Base-by-base conservation (phyloP, 306 rosid genomes). In the Ormosia semicastrata region DNA sequence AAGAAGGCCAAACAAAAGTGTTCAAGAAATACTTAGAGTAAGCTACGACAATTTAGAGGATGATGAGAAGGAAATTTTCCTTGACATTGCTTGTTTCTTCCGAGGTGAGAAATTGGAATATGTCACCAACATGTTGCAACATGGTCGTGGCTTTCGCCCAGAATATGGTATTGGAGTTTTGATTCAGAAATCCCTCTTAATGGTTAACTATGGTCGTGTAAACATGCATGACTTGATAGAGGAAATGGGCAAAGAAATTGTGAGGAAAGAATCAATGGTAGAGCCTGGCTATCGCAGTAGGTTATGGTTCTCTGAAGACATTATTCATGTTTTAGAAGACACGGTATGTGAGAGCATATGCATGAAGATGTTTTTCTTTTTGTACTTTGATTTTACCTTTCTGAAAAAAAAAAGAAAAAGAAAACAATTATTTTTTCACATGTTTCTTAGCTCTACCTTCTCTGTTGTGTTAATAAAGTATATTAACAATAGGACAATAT, bases 61-160 rank as follows among this genome's bases (percentile, higher is more conserved):
- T 7, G 11, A 33, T 1, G 73, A 59, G 17, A 80, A 24, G 62
- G 56, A 60, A 50, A 58, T 80, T 18, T 80, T 80, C 30, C 79
- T 80, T 4, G 84, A 80, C 66, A 72, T 72, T 66, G 82, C 75
- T 24, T 77, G 81, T 24, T 78, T 78, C 75, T 78, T 66, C 15
- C 75, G 6, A 24, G 24, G 5, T 59, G 29, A 8, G 8, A 36
- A 8, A 40, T 46, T 69, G 39, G 57, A 69, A 7, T 39, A 71
- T 49, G 66, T 58, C 18, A 62, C n/a, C 41, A 1, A 72, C 40
- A 34, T 37, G 5, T 8, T 68, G 15, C 15, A 71, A 8, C 37
- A 50, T 9, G 73, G 43, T 24, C 58, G 73, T 62, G 79, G 66
- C n/a, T 71, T 80, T 57, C 10, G 18, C 34, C 13, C 84, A 34